These are phyloP conservation scores for Yamadazyma paraphyllophila DNA, from an alignment of 805 yeast genomes.

Conservation along the genomic window DNA sequence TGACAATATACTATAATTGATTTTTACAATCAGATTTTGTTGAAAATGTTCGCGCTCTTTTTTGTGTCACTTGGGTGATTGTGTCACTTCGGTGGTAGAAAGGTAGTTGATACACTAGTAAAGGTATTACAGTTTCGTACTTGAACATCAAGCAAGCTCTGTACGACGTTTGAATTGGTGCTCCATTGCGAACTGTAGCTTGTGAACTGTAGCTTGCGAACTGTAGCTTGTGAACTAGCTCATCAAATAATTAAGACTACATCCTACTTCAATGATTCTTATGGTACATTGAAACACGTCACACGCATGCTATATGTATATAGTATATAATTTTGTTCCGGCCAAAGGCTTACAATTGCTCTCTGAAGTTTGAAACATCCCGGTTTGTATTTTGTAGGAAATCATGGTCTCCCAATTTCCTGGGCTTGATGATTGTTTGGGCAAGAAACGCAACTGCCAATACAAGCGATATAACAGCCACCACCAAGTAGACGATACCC, in stretches of 20 bases:
- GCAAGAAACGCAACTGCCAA: slow-evolving; percentile 74
- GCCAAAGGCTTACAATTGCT: slow-evolving; percentile 18
- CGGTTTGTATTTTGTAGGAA: slow-evolving; percentile 34
- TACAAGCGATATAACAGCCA: slow-evolving; percentile 71
- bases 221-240: no score
- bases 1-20: background rate
- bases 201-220: no score
- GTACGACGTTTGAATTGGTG: no score
- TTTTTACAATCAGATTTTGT: background rate
- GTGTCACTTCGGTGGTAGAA: no score
- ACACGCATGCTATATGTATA: background rate
- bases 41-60: slow-evolving; percentile 8
- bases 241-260: no score
- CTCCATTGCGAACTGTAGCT: no score
- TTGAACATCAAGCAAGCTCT: no score
- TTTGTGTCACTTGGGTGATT: background rate
- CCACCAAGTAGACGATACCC: slow-evolving; percentile 82
- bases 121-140: no score
- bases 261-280: no score
- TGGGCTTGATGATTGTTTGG: slow-evolving; percentile 81
- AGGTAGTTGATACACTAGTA: no score
- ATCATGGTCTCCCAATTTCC: slow-evolving; percentile 79
- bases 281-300: background rate
- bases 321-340: slow-evolving; percentile 3
- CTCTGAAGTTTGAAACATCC: slow-evolving; percentile 23